These are phyloP conservation scores for Lentinula raphanica DNA, from an alignment of 768 basidiomycete species.

Conservation along the genomic window DNA sequence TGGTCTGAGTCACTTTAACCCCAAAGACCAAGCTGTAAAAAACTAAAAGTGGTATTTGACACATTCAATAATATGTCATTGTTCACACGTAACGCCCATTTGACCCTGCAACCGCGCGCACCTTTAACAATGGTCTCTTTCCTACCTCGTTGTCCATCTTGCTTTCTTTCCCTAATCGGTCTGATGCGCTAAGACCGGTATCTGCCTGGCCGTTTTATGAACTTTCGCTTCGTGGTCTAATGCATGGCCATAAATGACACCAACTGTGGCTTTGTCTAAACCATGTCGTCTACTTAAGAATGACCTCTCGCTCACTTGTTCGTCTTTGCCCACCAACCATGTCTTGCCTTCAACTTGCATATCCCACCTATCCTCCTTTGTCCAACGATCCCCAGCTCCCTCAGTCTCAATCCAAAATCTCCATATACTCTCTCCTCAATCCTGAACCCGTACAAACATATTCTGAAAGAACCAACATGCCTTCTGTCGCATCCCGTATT, in stretches of 20 bases:
- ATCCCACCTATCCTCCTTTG: not conserved
- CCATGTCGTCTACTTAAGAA: not conserved
- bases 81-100: not conserved
- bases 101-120: not conserved
- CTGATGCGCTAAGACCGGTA: not conserved
- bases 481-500: not conserved
- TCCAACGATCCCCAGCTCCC: not conserved
- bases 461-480: not conserved
- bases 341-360: not conserved
- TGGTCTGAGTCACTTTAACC: not conserved
- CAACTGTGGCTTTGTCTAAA: not conserved
- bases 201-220: not conserved
- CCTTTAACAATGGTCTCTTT: conserved; percentile 1
- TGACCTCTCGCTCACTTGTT: not conserved
- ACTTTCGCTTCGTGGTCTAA: not conserved
- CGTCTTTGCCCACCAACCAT: not conserved
- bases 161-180: not conserved
- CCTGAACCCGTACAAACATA: not conserved
- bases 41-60: not conserved
- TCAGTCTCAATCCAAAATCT: not conserved
- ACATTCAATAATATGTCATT: not conserved
- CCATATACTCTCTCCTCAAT: not conserved
- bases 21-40: no score
- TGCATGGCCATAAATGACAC: not conserved
- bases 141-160: conserved; percentile 1